Percentiles rank a stretch among this genome's conserved stretches.
phyloP scores from a whole-genome alignment of 2,329 filamentous ascomycete genomes.

The Xylariaceae sp. region DNA sequence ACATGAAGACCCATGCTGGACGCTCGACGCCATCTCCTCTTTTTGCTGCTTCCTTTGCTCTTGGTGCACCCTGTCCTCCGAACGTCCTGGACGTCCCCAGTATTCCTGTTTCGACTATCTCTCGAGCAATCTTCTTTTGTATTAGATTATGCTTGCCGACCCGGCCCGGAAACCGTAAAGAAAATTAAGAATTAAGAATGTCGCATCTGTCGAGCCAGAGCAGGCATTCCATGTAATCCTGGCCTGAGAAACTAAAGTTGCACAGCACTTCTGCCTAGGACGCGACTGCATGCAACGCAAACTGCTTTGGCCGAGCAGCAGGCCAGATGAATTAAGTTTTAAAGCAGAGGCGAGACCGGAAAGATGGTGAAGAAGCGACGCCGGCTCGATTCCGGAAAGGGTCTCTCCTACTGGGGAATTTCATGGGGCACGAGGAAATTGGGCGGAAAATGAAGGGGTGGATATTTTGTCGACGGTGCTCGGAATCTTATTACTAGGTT shows the following conservation, averaged over 20 bases:
- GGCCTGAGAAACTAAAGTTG: neutral
- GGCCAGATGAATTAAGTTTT: neutral
- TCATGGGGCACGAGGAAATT: slow-evolving; percentile 7
- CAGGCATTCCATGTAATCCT: neutral
- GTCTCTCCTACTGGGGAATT: slow-evolving; percentile 1
- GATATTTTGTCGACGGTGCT: slow-evolving; percentile 14
- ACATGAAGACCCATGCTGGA: slow-evolving; percentile 12
- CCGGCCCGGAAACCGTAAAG: neutral
- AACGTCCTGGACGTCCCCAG: slow-evolving; percentile 4
- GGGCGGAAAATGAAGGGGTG: slow-evolving; percentile 7
- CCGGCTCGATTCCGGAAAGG: neutral
- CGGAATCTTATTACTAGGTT: neutral
- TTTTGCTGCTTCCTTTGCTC: slow-evolving; percentile 5
- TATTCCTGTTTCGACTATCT: slow-evolving; percentile 9
- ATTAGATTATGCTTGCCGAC: slow-evolving; percentile 2
- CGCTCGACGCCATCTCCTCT: slow-evolving; percentile 17
- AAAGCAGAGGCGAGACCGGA: neutral
- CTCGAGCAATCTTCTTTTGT: neutral
- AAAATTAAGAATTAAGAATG: slow-evolving; percentile 4
- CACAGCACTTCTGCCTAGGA: neutral
- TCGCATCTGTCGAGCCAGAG: slow-evolving; percentile 7
- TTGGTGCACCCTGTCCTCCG: slow-evolving; percentile 2
- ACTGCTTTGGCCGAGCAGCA: neutral
- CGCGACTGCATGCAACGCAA: neutral
- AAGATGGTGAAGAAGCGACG: slow-evolving; percentile 1